phyloP scores from a whole-genome alignment of 305 asterid species.

The Galium porrigens region DNA sequence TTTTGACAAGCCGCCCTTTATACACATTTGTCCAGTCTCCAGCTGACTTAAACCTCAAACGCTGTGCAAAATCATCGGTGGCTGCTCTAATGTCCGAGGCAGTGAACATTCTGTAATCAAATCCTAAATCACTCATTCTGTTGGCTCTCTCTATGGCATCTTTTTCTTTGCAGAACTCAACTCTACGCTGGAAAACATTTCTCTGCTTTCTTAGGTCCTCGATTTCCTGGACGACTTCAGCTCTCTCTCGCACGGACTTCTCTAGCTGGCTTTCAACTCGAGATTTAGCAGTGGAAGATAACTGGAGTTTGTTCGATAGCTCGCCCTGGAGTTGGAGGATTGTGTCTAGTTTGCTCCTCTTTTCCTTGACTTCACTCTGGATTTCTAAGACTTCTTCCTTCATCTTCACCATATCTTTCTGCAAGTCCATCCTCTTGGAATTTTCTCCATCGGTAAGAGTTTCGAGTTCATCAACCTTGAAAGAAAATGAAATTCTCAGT shows the following conservation, averaged over 20 bases:
- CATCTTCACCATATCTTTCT: conserved; percentile 25
- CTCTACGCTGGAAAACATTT: conserved; percentile 39
- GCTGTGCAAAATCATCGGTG: conserved; percentile 36
- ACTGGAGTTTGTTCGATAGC: conserved; percentile 37
- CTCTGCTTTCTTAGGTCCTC: conserved; percentile 41
- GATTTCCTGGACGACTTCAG: conserved; percentile 35
- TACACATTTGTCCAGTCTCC: conserved; percentile 33
- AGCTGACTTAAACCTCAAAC: conserved; percentile 34
- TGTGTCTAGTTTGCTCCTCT: conserved; percentile 31
- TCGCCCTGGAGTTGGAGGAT: conserved; percentile 39
- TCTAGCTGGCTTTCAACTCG: conserved; percentile 35
- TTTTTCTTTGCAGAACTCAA: conserved; percentile 52
- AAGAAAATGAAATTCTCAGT: neutral
- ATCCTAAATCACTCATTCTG: conserved; percentile 21
- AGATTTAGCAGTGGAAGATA: conserved; percentile 34
- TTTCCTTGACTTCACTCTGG: conserved; percentile 33
- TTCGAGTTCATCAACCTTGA: conserved; percentile 41
- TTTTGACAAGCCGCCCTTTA: conserved; percentile 33
- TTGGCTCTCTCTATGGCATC: conserved; percentile 34
- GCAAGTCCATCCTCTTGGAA: conserved; percentile 23
- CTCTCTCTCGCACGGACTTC: conserved; percentile 28
- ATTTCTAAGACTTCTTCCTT: conserved; percentile 35
- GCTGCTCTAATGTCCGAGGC: conserved; percentile 48
- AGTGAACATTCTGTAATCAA: conserved; percentile 34
- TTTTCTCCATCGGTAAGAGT: conserved; percentile 25